A percentile compares a stretch with the other conserved stretches of the same genome.
Conservation (phyloP, 2,329 filamentous ascomycete species). For the Dissoconium aciculare region DNA sequence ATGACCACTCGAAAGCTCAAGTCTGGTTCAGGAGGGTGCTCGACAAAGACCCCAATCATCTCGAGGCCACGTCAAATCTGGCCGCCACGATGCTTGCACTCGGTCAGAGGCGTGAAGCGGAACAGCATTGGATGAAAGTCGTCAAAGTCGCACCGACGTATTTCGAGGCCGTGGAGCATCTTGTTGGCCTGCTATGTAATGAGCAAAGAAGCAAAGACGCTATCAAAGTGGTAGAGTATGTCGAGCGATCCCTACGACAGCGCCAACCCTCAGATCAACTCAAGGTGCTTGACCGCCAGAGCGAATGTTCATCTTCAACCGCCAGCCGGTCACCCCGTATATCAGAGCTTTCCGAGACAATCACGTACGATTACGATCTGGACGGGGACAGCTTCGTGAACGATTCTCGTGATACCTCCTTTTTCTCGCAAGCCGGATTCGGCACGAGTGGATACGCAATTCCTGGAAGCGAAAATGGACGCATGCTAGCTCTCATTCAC, state of each 20-base stretch:
- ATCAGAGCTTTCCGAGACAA: slow-evolving; percentile 42
- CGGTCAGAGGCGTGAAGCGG: slow-evolving; percentile 66
- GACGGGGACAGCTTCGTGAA: slow-evolving; percentile 25
- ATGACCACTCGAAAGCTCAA: slow-evolving; percentile 63
- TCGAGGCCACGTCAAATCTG: slow-evolving; percentile 86
- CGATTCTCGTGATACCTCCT: slow-evolving; percentile 27
- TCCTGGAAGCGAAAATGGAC: slow-evolving; percentile 73
- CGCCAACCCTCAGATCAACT: slow-evolving; percentile 33
- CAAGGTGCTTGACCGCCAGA: slow-evolving; percentile 38
- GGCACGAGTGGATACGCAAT: slow-evolving; percentile 74
- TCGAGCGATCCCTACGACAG: slow-evolving; percentile 56
- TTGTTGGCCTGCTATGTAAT: slow-evolving; percentile 72
- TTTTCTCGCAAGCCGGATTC: slow-evolving; percentile 41
- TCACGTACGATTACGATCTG: slow-evolving; percentile 41
- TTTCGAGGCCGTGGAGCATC: slow-evolving; percentile 87
- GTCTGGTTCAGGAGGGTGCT: slow-evolving; percentile 60
- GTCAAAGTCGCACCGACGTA: slow-evolving; percentile 72
- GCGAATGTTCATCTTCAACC: slow-evolving; percentile 42
- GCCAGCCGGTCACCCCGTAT: slow-evolving; percentile 39
- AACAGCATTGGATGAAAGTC: slow-evolving; percentile 72
- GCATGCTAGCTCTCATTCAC: slow-evolving; percentile 85
- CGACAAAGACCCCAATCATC: slow-evolving; percentile 49
- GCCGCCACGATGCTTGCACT: slow-evolving; percentile 79
- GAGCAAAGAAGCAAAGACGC: slow-evolving; percentile 72
- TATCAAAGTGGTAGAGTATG: slow-evolving; percentile 69